Evolutionary conservation across 164 flowering plant species (phyloP), one percentile per base, ranked within the genome.

Genomic region (Sextonia rubra): DNA sequence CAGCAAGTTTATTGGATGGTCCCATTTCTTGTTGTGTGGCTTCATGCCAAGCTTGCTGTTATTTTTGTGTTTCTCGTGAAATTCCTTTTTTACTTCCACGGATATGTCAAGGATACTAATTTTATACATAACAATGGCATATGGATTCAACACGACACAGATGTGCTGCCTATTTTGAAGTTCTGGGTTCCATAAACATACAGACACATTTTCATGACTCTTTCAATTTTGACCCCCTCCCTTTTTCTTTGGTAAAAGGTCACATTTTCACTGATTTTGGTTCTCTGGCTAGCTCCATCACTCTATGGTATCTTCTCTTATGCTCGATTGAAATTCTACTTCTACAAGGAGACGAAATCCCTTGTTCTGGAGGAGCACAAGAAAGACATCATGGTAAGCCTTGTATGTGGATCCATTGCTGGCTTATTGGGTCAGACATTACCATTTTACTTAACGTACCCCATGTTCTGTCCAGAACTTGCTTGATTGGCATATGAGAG

Each of bases 241-340:
- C 0, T n/a, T n/a, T n/a, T n/a, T n/a, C n/a, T n/a, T n/a, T n/a
- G n/a, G n/a, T n/a, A n/a, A 73, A 8, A 69, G 37, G 55, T 58
- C 60, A 60, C 47, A 26, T 65, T 23, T 22, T 82, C 72, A 74
- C 23, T 4, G 12, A 22, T 68, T 11, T 64, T 63, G 23, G 26
- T 12, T 52, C 26, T 64, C 6, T 82, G 76, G 0, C 72, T 93
- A 96, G 99, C 97, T 80, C 99, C 99, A 68, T 88, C 99, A 20
- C 87, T 96, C 18, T 93, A 90, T 77, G 99, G 99, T 56, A 93
- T 96, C 68, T 92, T 96, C 77, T 98, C 98, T 3, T 96, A 96
- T 78, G 85, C 99, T 60, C 98, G 99, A 71, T 80, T 96, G 80
- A 96, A 91, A 82, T 96, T 96, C 76, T 96, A 88, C 78, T 93